phyloP scores from a whole-genome alignment of 148 eudicot genomes.

The Diospyros lotus region DNA sequence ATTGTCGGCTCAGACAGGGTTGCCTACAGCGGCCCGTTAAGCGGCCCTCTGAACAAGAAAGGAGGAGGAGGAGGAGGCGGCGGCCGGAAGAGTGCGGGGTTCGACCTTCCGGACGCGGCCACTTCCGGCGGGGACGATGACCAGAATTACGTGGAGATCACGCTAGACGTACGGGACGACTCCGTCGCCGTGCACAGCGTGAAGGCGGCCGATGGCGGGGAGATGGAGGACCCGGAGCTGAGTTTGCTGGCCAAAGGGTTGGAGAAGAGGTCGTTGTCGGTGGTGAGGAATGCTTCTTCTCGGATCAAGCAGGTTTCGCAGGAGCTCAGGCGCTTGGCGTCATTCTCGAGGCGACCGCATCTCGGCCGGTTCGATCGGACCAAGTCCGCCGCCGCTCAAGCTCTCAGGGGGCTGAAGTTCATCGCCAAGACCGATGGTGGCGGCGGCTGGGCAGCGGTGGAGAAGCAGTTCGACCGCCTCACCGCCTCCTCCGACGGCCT shows the following conservation, averaged over 20 bases:
- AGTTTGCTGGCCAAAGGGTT: slow-evolving; percentile 33
- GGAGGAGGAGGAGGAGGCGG: slow-evolving; percentile 1
- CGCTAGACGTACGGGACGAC: slow-evolving; percentile 52
- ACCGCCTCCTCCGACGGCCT: slow-evolving; percentile 30
- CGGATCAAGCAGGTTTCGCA: slow-evolving; percentile 39
- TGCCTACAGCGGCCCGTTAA: slow-evolving; percentile 33
- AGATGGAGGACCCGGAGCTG: slow-evolving; percentile 44
- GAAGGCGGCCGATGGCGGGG: slow-evolving; percentile 38
- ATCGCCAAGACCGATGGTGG: slow-evolving; percentile 51
- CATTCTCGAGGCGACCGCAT: slow-evolving; percentile 24
- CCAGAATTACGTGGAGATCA: slow-evolving; percentile 45
- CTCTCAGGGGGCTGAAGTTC: slow-evolving; percentile 46
- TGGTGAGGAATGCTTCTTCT: slow-evolving; percentile 42
- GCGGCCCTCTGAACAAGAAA: slow-evolving; percentile 30
- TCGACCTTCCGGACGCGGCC: slow-evolving; percentile 18
- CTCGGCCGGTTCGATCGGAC: slow-evolving; percentile 32
- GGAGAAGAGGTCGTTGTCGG: slow-evolving; percentile 37
- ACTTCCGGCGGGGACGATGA: slow-evolving; percentile 5
- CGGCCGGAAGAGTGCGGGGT: slow-evolving; percentile 36
- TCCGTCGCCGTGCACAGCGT: slow-evolving; percentile 55
- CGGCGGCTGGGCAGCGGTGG: slow-evolving; percentile 46
- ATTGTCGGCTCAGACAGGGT: slow-evolving; percentile 9
- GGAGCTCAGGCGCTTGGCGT: slow-evolving; percentile 50
- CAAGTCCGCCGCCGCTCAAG: slow-evolving; percentile 43
- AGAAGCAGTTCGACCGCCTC: slow-evolving; percentile 38